These are phyloP conservation scores for Ophiostoma australiae DNA, from an alignment of 2,329 filamentous ascomycete genomes.

Conservation along the genomic window DNA sequence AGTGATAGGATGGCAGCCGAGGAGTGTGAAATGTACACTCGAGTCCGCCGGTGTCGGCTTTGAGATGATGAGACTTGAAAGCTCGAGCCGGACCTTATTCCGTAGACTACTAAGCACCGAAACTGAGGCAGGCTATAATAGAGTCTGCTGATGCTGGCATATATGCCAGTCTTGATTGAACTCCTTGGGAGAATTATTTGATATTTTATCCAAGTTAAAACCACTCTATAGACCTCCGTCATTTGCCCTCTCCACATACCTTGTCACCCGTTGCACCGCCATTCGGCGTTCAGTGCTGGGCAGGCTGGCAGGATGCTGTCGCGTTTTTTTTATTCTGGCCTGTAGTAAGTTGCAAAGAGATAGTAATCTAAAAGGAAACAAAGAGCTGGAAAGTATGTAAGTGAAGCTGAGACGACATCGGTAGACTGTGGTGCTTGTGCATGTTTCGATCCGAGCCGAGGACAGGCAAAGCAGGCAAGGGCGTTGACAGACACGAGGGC, in stretches of 20 bases:
- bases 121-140: background rate
- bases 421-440: background rate
- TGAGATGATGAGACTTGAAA: no score
- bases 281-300: background rate
- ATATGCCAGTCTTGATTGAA: background rate
- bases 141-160: background rate
- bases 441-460: background rate
- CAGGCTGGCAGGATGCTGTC: background rate
- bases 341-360: no score
- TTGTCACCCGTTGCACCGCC: constrained; percentile 13
- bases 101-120: no score
- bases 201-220: background rate
- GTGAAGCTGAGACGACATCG: background rate
- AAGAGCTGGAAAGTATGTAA: background rate
- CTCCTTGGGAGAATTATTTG: background rate
- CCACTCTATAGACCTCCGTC: background rate
- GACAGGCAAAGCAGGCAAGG: background rate
- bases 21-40: background rate
- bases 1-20: constrained; percentile 1
- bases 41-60: background rate
- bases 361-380: no score
- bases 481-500: background rate
- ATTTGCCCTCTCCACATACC: background rate
- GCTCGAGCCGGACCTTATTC: no score
- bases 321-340: background rate